Evolutionary conservation across 192 early-diverging fungal species (phyloP), one percentile per base, ranked within the genome.

Genomic region (Haplosporangium gracile): DNA sequence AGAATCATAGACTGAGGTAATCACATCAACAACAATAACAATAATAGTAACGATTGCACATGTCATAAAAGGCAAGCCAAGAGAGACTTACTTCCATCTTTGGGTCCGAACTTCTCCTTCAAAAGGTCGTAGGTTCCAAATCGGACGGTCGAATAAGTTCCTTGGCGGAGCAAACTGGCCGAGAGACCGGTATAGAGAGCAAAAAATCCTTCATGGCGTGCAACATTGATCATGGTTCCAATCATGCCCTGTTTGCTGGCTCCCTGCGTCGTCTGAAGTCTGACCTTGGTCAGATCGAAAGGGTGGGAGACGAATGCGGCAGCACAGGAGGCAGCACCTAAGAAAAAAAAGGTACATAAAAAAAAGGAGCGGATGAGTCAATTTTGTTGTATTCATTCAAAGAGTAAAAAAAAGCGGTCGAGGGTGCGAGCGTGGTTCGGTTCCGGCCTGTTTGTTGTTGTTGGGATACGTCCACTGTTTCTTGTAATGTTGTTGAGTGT

Each of bases 221-320:
- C 80, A 20, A 94, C 94, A 74, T 94, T 90, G 88, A 93, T 85
- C 89, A 96, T 93, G 70, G 95, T 95, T 75, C 93, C 90, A 18
- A 96, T 92, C 88, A 96, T 91, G 47, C 95, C 94, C 45, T 68
- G 88, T 53, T 79, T 85, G 4, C 73, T 85, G 24, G 88, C 82
- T 4, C 94, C 94, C 40, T 95, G 95, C 36, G 90, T 90, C 20
- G 96, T 99, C 83, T 99, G 98, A 63, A 98, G 85, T 13, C 97
- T 94, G 38, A 99, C 98, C 85, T 99, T 98, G 71, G 95, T 90
- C 55, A 97, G 90, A 85, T 97, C 97, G 65, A 99, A 91, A 68
- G 95, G 94, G 85, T 98, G 95, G 0, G 93, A 94, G 40, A 95
- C 93, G 15, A 94, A 87, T 36, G 91, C 92, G 1, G 93, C 92